Percentiles rank a stretch among this genome's conserved stretches.
phyloP scores from a whole-genome alignment of 805 yeast species.

The Deakozyma indianensis region DNA sequence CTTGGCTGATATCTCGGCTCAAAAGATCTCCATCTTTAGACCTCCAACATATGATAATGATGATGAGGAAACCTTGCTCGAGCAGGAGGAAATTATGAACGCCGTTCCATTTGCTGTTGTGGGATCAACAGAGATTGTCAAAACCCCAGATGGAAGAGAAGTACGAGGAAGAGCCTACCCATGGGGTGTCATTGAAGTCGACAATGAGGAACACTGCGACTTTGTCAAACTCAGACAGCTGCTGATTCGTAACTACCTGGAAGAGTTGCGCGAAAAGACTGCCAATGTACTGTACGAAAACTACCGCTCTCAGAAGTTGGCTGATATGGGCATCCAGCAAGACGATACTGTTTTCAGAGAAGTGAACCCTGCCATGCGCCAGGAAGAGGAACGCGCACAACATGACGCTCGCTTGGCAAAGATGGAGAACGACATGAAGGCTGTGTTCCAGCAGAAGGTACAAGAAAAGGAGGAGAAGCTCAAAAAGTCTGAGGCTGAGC shows the following conservation, averaged over 20 bases:
- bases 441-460: constrained; percentile 92
- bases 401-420: constrained; percentile 90
- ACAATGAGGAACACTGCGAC: constrained; percentile 87
- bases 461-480: constrained; percentile 93
- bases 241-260: constrained; percentile 78
- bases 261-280: constrained; percentile 84
- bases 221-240: constrained; percentile 80
- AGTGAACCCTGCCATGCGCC: constrained; percentile 82
- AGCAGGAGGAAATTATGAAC: constrained; percentile 50
- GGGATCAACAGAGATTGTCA: constrained; percentile 67
- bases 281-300: constrained; percentile 64
- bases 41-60: constrained; percentile 71
- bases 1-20: constrained; percentile 58
- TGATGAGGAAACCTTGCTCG: constrained; percentile 66
- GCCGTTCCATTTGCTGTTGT: constrained; percentile 87
- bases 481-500: constrained; percentile 92
- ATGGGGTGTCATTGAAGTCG: constrained; percentile 95
- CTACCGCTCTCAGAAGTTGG: constrained; percentile 75
- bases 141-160: constrained; percentile 53
- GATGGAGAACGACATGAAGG: constrained; percentile 93
- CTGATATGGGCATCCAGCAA: constrained; percentile 75
- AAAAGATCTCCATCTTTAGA: constrained; percentile 59
- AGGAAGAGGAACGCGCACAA: constrained; percentile 82
- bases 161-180: constrained; percentile 92
- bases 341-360: constrained; percentile 88